phyloP scores from a whole-genome alignment of 768 basidiomycete species.

The Hericium erinaceus region DNA sequence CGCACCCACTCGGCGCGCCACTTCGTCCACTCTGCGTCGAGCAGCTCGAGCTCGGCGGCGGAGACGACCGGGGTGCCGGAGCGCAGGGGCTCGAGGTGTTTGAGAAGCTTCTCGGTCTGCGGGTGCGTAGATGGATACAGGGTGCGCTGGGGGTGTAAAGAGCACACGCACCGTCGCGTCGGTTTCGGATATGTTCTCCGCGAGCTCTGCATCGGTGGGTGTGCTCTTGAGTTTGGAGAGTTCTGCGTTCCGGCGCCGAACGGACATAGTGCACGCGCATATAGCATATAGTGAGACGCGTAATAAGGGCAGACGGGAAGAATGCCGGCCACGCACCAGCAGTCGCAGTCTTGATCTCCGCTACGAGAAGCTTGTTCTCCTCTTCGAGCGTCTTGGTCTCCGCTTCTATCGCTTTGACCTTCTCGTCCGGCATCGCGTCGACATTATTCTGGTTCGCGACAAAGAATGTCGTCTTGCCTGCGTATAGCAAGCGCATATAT shows the following conservation, averaged over 20 bases:
- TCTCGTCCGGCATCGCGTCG: constrained; percentile 51
- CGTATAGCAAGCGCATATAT: constrained; percentile 3
- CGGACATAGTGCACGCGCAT: constrained; percentile 1
- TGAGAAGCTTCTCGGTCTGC: constrained; percentile 41
- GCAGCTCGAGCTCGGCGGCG: constrained; percentile 53
- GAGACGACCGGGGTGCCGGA: constrained; percentile 61
- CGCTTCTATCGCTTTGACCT: constrained; percentile 48
- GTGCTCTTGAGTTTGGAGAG: constrained; percentile 50
- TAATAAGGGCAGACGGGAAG: not conserved
- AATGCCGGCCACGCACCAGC: constrained; percentile 28
- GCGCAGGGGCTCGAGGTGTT: constrained; percentile 55
- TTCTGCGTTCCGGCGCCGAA: constrained; percentile 33
- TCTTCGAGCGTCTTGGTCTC: constrained; percentile 52
- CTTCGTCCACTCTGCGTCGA: constrained; percentile 67
- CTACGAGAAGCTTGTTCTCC: constrained; percentile 41
- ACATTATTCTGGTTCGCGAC: constrained; percentile 75
- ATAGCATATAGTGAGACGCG: constrained; percentile 8
- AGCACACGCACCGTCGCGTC: constrained; percentile 39
- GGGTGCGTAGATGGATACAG: constrained; percentile 3
- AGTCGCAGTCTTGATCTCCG: constrained; percentile 40
- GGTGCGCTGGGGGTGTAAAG: not conserved
- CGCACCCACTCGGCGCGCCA: constrained; percentile 80
- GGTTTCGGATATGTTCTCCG: constrained; percentile 40
- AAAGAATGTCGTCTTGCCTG: constrained; percentile 82
- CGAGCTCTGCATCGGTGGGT: constrained; percentile 65